These are phyloP conservation scores for Holtermanniella nyarrowii DNA, from an alignment of 768 basidiomycete species.

Conservation along the genomic window DNA sequence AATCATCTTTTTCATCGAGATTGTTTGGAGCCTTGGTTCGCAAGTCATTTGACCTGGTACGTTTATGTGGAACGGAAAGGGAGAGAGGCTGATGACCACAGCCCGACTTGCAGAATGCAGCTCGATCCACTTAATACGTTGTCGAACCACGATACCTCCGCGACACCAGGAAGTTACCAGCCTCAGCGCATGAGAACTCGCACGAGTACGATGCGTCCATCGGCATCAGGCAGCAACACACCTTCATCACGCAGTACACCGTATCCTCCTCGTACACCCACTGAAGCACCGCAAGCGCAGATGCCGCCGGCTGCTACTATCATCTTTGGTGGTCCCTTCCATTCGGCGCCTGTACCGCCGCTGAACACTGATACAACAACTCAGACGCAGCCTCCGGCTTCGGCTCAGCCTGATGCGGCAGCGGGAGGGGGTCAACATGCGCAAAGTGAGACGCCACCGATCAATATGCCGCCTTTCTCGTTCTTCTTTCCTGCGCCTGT, in stretches of 20 bases:
- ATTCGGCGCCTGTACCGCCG: background rate
- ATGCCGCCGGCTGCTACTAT: background rate
- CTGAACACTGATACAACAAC: no score
- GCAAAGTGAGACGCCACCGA: no score
- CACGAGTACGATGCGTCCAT: no score
- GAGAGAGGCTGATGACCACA: conserved; percentile 1
- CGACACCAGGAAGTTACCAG: no score
- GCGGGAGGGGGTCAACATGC: no score
- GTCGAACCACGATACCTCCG: background rate
- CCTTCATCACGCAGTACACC: background rate
- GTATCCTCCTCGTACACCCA: background rate
- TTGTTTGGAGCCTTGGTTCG: conserved; percentile 30
- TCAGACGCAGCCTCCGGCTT: no score
- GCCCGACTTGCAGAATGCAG: conserved; percentile 30
- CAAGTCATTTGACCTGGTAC: conserved; percentile 26
- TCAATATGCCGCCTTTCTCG: no score
- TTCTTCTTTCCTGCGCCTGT: no score
- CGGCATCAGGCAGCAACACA: background rate
- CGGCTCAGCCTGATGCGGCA: no score
- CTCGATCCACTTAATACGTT: conserved; percentile 29
- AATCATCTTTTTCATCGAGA: conserved; percentile 30
- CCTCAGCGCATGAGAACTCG: no score
- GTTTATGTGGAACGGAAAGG: background rate
- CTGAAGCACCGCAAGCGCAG: no score
- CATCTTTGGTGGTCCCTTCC: background rate